Conservation (phyloP, 192 early-diverging fungal species). For the Backusella macrospora region DNA sequence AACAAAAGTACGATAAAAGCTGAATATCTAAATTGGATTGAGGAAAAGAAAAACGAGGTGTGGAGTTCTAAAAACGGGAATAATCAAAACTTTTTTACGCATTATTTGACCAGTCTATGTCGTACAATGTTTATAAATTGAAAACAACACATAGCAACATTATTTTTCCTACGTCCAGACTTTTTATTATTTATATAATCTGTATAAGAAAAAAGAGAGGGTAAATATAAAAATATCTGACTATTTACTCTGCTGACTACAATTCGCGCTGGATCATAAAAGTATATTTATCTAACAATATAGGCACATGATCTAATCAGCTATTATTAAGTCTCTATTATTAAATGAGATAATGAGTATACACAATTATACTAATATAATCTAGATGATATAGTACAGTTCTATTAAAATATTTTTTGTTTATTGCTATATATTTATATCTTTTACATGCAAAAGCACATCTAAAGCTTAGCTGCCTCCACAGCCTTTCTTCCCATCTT, state of each 20-base stretch:
- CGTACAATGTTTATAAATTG: background rate
- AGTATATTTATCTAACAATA: no score
- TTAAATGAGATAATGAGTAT: no score
- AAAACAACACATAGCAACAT: background rate
- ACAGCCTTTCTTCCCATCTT: slow-evolving; percentile 31
- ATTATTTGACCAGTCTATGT: no score
- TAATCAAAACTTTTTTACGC: background rate
- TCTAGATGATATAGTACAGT: background rate
- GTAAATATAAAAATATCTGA: no score
- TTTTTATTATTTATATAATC: no score
- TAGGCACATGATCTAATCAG: background rate
- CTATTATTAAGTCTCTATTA: background rate
- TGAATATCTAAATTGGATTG: slow-evolving; percentile 15
- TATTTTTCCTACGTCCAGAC: no score
- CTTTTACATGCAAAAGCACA: background rate
- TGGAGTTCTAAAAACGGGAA: slow-evolving; percentile 3
- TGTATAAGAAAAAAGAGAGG: background rate
- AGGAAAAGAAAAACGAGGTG: slow-evolving; percentile 21
- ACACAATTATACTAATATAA: background rate
- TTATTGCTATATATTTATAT: background rate
- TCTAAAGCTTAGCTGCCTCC: slow-evolving; percentile 15
- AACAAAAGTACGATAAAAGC: slow-evolving; percentile 10
- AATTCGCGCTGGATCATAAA: no score
- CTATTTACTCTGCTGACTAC: no score
- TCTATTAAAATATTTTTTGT: background rate